phyloP scores from a whole-genome alignment of 139 green algal genomes.

The Micromonas pusilla region DNA sequence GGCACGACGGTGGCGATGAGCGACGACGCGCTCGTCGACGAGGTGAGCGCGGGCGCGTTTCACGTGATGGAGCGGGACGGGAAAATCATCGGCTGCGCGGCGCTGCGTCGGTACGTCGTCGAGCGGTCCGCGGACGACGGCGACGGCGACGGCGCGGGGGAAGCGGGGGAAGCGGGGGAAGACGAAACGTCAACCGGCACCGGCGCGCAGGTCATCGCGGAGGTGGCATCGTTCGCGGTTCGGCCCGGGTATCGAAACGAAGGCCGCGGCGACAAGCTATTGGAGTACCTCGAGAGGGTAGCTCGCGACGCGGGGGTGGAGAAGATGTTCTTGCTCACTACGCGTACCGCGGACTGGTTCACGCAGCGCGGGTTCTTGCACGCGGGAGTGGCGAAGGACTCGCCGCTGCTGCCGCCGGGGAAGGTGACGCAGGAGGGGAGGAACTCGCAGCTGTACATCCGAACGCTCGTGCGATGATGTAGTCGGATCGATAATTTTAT shows the following conservation, averaged over 20 bases:
- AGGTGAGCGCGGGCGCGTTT: slow-evolving; percentile 45
- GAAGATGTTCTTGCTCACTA: slow-evolving; percentile 60
- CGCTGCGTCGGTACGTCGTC: slow-evolving; percentile 13
- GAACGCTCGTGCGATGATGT: not conserved
- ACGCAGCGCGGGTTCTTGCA: slow-evolving; percentile 24
- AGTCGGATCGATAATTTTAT: not conserved
- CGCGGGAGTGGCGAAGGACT: slow-evolving; percentile 5
- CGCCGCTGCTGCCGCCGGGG: not conserved
- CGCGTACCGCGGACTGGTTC: slow-evolving; percentile 51
- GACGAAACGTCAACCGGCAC: slow-evolving; percentile 32
- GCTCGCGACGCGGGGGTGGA: slow-evolving; percentile 48
- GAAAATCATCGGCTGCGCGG: slow-evolving; percentile 56
- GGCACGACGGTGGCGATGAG: slow-evolving; percentile 48
- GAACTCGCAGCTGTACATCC: not conserved
- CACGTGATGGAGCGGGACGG: slow-evolving; percentile 51
- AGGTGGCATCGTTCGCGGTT: slow-evolving; percentile 86
- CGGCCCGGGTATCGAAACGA: slow-evolving; percentile 55
- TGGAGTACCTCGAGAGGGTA: slow-evolving; percentile 63
- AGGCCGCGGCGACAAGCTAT: slow-evolving; percentile 81
- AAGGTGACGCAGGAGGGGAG: not conserved
- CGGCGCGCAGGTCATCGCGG: slow-evolving; percentile 60
- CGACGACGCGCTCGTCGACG: not conserved
- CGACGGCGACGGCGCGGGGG: not conserved
- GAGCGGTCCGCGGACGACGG: not conserved
- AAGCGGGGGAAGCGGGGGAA: not conserved